A percentile compares a stretch with the other conserved stretches of the same genome.
Conservation (phyloP, 2,329 filamentous ascomycete genomes). For the Phialophora macrospora region DNA sequence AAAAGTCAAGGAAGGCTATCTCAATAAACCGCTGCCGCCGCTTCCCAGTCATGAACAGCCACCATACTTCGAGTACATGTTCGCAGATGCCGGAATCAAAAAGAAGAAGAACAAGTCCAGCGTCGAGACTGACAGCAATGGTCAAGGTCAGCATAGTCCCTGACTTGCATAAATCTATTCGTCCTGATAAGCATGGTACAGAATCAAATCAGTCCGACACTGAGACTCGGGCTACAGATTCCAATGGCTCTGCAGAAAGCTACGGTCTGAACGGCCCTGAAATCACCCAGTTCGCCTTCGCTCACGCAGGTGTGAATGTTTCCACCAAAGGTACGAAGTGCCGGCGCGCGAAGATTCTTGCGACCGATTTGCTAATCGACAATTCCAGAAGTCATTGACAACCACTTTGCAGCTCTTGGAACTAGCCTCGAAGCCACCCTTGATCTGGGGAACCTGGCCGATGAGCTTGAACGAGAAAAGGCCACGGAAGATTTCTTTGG, state of each 20-base stretch:
- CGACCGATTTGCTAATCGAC: neutral
- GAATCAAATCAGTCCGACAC: neutral
- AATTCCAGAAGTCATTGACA: neutral
- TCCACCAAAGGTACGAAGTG: slow-evolving; percentile 18
- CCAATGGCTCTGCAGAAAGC: neutral
- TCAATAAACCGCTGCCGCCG: slow-evolving; percentile 33
- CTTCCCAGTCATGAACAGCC: slow-evolving; percentile 14
- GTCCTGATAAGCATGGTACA: slow-evolving; percentile 3
- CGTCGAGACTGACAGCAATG: slow-evolving; percentile 3
- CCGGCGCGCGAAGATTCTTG: neutral
- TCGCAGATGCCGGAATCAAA: slow-evolving; percentile 25
- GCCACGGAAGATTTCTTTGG: slow-evolving; percentile 11
- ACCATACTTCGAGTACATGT: slow-evolving; percentile 28
- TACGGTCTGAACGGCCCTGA: slow-evolving; percentile 19
- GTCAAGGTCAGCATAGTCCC: neutral
- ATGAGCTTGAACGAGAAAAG: slow-evolving; percentile 15
- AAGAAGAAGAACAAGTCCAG: slow-evolving; percentile 2
- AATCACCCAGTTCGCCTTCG: slow-evolving; percentile 22
- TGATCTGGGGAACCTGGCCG: neutral
- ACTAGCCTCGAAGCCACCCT: slow-evolving; percentile 10
- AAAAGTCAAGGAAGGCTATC: slow-evolving; percentile 20
- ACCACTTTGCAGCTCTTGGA: slow-evolving; percentile 15
- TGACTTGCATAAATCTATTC: neutral
- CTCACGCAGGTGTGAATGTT: slow-evolving; percentile 23
- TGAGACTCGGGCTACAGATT: neutral